Evolutionary conservation across 192 early-diverging fungal genomes (phyloP).

Genomic region (Podila minutissima): DNA sequence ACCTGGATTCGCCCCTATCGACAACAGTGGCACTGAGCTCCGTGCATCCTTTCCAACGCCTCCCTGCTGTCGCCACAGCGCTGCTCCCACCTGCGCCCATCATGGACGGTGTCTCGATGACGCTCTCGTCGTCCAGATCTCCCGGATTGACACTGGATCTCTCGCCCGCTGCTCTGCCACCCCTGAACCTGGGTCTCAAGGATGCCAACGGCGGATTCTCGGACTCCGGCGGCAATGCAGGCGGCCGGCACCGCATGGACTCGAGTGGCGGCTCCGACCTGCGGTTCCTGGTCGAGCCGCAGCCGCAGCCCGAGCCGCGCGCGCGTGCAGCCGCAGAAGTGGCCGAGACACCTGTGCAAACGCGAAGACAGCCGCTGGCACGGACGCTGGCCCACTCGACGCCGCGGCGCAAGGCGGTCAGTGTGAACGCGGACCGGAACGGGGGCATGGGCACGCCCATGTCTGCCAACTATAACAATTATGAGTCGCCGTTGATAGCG

Average conservation of each 20-base stretch:
- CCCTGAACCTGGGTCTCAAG: neutral
- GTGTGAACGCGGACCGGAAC: no score
- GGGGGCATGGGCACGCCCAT: neutral
- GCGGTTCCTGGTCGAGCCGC: constrained; percentile 11
- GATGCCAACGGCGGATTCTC: neutral
- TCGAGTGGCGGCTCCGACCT: constrained; percentile 15
- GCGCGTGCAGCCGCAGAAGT: neutral
- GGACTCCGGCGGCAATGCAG: neutral
- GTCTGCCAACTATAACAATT: constrained; percentile 1
- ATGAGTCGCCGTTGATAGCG: constrained; percentile 22
- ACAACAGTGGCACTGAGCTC: no score
- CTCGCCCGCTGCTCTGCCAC: neutral
- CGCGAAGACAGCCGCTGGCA: neutral
- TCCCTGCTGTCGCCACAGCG: neutral
- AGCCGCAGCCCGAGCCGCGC: constrained; percentile 25
- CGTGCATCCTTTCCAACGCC: neutral
- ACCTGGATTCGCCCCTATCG: no score
- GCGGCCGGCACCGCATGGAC: neutral
- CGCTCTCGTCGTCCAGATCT: neutral
- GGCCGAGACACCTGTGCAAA: constrained; percentile 3
- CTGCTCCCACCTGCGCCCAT: constrained; percentile 8
- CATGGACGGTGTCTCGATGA: neutral
- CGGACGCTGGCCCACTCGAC: neutral
- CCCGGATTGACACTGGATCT: neutral
- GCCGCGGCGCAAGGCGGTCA: neutral